Conservation (phyloP, 2,329 filamentous ascomycete species). For the Aspergillus ibericus region DNA sequence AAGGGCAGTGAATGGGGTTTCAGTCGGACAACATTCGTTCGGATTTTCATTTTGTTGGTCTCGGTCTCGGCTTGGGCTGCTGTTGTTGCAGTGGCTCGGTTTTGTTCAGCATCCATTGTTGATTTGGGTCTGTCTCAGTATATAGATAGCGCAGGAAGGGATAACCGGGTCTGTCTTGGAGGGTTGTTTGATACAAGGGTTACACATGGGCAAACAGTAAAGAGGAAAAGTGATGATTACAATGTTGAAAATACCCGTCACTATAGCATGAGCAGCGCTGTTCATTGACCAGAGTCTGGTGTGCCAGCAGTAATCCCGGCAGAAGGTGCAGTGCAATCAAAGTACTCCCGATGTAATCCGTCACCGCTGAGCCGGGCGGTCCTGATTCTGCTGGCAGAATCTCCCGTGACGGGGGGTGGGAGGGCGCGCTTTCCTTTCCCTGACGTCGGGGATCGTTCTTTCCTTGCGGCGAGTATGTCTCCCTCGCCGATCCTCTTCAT, state of each 20-base stretch:
- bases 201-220: neutral
- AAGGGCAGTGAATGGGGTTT: conserved; percentile 18
- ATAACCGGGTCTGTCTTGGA: neutral
- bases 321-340: neutral
- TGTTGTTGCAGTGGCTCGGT: neutral
- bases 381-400: neutral
- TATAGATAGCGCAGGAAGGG: conserved; percentile 10
- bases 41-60: conserved; percentile 6
- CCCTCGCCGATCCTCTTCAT: neutral
- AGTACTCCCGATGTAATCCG: neutral
- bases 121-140: conserved; percentile 10
- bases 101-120: conserved; percentile 7
- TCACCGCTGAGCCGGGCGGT: neutral
- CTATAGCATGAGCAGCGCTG: neutral
- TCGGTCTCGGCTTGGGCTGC: neutral
- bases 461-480: neutral
- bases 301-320: neutral
- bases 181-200: neutral
- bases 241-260: neutral
- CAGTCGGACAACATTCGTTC: conserved; percentile 14
- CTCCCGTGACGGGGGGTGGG: neutral
- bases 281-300: neutral
- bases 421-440: neutral
- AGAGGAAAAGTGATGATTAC: neutral
- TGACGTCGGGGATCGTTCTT: neutral